Evolutionary conservation across 176 grass and related monocot genomes (phyloP).

Genomic region (Eleusine indica): DNA sequence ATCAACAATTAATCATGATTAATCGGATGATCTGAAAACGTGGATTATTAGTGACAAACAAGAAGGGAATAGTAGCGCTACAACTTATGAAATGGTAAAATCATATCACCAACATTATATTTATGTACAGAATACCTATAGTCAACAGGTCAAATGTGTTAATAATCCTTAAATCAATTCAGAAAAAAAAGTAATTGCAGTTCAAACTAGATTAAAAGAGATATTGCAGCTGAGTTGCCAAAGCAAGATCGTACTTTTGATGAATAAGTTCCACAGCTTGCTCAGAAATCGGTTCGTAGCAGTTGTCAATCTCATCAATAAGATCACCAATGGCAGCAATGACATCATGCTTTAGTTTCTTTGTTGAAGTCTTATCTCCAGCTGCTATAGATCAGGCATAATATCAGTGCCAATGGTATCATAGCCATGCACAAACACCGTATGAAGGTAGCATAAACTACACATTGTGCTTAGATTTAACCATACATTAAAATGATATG

Average conservation of each 20-base stretch:
- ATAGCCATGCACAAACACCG: neutral
- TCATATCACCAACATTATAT: neutral
- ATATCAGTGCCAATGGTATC: slow-evolving; percentile 32
- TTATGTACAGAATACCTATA: neutral
- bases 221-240: neutral
- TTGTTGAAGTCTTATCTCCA: slow-evolving; percentile 72
- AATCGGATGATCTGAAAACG: too few species aligned
- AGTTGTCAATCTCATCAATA: slow-evolving; percentile 88
- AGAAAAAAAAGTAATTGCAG: neutral
- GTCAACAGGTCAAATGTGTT: neutral
- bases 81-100: neutral
- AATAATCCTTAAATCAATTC: neutral
- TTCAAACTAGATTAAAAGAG: slow-evolving; percentile 21
- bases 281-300: slow-evolving; percentile 91
- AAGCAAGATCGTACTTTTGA: slow-evolving; percentile 71
- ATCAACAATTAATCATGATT: too few species aligned
- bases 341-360: slow-evolving; percentile 94
- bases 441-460: slow-evolving; percentile 36
- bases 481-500: slow-evolving; percentile 7
- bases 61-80: neutral
- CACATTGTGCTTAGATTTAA: neutral
- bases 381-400: slow-evolving; percentile 48
- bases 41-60: neutral
- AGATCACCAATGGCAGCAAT: slow-evolving; percentile 91
- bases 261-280: slow-evolving; percentile 99